Evolutionary conservation across 1,284 basidiomycete species (phyloP), one percentile per base, ranked within the genome.

Genomic region (Sphaerobolus stellatus): DNA sequence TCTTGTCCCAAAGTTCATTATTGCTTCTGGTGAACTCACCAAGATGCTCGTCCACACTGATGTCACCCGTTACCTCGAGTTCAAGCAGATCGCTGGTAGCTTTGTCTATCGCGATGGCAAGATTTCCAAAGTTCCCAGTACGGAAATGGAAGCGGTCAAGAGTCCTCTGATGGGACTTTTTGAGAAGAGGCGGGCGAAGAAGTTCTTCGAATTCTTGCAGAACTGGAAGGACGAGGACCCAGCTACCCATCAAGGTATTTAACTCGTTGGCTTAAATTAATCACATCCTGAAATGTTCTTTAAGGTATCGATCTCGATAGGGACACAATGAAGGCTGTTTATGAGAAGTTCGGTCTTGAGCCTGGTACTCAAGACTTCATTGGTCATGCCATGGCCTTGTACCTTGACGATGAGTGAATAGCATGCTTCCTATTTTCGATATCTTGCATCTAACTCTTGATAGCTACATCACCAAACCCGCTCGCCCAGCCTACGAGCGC

Each of bases 21-120:
- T 99, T 68, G 92, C 97, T 33, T 96, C 94, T 25, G 97, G 97
- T 58, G 96, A 98, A 74, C 88, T 99, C 67, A 98, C 95, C 56
- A 91, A 90, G 73, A 99, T 99, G 73, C 88, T 99, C 60, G 95
- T 99, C 46, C 96, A 99, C 79, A 99, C 97, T 63, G 95, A 99
- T 69, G 97, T 99, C 59, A 97, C 93, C 31, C 88, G 95, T 59
- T 99, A 99, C 77, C 89, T 99, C 68, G 97, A 99, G 73, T 99
- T 99, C 81, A 99, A 99, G 81, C 96, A 98, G 78, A 98, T 99
- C 72, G 94, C 97, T 2, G 97, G 96, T 52, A 95, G 92, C 66
- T 99, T 91, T 72, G 97, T 99, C 58, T 98, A 95, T 73, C 89
- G 96, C 52, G 97, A 99, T 73, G 93, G 94, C 57, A 90, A 77